Base-by-base conservation (phyloP, 129 eudicot genomes). In the Flaveria ramosissima region DNA sequence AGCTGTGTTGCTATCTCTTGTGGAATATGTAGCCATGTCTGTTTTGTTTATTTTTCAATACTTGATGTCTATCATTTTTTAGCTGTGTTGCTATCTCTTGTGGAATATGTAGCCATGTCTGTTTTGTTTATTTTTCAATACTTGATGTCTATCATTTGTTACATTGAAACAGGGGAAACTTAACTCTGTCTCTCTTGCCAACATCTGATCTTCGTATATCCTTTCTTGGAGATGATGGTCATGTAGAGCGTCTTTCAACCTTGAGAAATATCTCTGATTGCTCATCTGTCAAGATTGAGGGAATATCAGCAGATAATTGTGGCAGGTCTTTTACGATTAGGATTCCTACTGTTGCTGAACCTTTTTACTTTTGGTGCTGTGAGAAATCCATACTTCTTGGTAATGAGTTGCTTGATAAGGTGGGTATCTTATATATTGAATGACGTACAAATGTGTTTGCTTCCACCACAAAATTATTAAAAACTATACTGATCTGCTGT, bases 361-460 rank as follows among this genome's bases (percentile, higher is more conserved):
- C 80, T 62, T 75, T 77, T 57, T 88, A 93, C 65, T 88, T 88
- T 84, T 93, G 98, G 98, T 90, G 95, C 88, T 88, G 95, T 8
- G 98, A 93, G 78, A 93, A 88, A 70, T 90, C 97, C 55, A 85
- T 82, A 84, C 95, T 93, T 41, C 85, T 93, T 20, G 98, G 98
- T 61, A 75, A 66, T 19, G 97, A 93, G 82, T 83, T 93, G 84
- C 94, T 90, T 15, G 79, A 76, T 21, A 90, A 93, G 98, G 98
- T 93, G 80, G 26, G 15, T 48, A 71, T 56, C 30, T 12, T 71
- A 47, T 26, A 53, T 39, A 56, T 32, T 57, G 60, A 75, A 66
- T 3, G 11, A 30, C 46, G 15, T 56, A 68, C 21, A 15, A 42
- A 19, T 41, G 50, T 66, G 24, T 36, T 64, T n/a, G 48, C 27